Base-by-base conservation (phyloP, 345 rosid genomes). In the Ceriops decandra region DNA sequence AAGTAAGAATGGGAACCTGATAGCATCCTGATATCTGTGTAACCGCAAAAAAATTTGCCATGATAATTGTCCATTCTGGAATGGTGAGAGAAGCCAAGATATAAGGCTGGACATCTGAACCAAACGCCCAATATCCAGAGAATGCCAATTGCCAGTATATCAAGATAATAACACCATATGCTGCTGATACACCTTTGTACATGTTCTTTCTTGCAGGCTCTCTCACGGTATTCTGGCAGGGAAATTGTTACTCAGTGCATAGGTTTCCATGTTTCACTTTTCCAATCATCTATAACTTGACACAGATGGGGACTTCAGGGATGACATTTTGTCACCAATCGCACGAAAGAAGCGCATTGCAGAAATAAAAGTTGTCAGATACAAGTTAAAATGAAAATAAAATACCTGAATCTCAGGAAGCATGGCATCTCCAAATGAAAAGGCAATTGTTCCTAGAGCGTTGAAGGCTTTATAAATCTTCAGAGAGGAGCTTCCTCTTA, bases 401-500 rank as follows among this genome's bases (percentile, higher is more conserved):
- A 10, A 28, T 67, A 84, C 88, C 81, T 85, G 87, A 77, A 83
- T 83, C 74, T 83, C 89, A 7, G 85, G 89, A 71, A 83, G 89
- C 86, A 85, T 79, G 38, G 82, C 86, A 72, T 83, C 86, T 61
- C 86, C 89, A 59, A 85, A 83, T 22, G 85, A 83, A 68, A 79
- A 85, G 33, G 87, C 89, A 57, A 85, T 83, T 52, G 78, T 78
- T 51, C 85, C 89, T 7, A 81, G 73, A 66, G 89, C 87, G 46
- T 79, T 83, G 75, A 83, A 85, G 58, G 89, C 85, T 71, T 70
- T 78, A 66, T 83, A 85, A 32, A 24, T 63, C 79, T 67, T 79
- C 4, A 70, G 10, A 21, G 82, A 73, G 57, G 81, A 79, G 63
- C 82, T 85, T 72, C 84, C 89, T 57, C 76, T 75, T 67, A 81